Conservation (phyloP, 1,284 basidiomycete genomes). For the Apiotrichum mycotoxinovorans region DNA sequence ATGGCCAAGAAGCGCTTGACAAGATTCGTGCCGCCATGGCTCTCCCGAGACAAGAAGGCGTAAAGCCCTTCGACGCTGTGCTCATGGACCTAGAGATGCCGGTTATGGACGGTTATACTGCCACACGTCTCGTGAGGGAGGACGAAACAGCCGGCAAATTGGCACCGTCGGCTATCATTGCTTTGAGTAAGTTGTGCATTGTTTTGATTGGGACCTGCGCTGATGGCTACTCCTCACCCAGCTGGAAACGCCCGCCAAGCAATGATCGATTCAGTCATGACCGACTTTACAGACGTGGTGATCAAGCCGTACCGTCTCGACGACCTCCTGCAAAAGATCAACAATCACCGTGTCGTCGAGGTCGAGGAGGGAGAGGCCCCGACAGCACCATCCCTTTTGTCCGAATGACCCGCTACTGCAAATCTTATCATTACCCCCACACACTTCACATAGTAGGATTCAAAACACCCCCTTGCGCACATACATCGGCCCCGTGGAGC, state of each 20-base stretch:
- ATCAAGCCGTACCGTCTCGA: constrained; percentile 44
- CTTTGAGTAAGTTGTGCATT: constrained; percentile 16
- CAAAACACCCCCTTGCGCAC: too few relatives aligned
- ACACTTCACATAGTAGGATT: too few relatives aligned
- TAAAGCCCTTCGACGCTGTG: constrained; percentile 36
- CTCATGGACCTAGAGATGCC: constrained; percentile 51
- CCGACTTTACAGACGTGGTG: constrained; percentile 37
- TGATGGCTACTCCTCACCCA: background rate
- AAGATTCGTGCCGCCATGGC: constrained; percentile 37
- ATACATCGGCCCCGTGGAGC: too few relatives aligned
- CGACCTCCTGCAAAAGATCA: constrained; percentile 32
- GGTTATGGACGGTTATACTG: constrained; percentile 25
- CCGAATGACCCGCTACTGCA: too few relatives aligned
- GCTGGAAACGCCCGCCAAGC: constrained; percentile 25
- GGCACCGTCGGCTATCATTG: constrained; percentile 7
- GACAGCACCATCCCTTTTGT: too few relatives aligned
- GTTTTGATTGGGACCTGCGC: background rate
- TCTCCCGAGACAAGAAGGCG: background rate
- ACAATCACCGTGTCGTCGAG: background rate
- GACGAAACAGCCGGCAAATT: constrained; percentile 14
- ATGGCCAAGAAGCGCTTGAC: constrained; percentile 51
- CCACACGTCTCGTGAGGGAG: constrained; percentile 11
- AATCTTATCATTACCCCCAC: too few relatives aligned
- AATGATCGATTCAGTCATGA: constrained; percentile 21
- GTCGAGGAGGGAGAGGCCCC: background rate